Evolutionary conservation across 352 stramenopile genomes (phyloP).

Genomic region (Elongisporangium anandrum): DNA sequence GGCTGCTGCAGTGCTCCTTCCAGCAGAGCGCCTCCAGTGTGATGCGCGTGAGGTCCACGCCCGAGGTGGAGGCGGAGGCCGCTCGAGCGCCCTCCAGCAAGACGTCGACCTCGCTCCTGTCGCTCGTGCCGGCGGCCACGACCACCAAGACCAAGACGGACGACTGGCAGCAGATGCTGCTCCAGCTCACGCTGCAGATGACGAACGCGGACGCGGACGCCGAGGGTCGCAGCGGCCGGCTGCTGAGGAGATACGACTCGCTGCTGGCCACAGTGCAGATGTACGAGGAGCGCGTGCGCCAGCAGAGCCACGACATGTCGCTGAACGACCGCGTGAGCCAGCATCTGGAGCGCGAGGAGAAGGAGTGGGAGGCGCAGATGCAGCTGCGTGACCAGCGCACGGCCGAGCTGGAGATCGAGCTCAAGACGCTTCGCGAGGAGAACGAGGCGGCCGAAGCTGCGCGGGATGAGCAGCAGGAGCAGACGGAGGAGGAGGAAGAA

Average conservation of each 20-base stretch:
- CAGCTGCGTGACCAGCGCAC: constrained; percentile 38
- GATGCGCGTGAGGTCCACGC: no score
- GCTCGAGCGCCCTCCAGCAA: no score
- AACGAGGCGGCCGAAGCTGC: constrained; percentile 11
- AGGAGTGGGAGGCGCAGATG: constrained; percentile 58
- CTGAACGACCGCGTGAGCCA: constrained; percentile 52
- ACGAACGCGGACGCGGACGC: constrained; percentile 10
- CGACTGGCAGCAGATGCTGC: constrained; percentile 25
- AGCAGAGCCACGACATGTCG: constrained; percentile 28
- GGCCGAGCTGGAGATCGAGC: constrained; percentile 46
- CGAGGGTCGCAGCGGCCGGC: constrained; percentile 20
- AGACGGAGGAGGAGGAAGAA: constrained; percentile 12
- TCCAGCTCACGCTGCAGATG: constrained; percentile 18
- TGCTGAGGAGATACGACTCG: constrained; percentile 35
- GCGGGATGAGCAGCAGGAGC: constrained; percentile 2
- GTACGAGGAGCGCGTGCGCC: constrained; percentile 26
- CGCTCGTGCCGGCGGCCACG: constrained; percentile 22
- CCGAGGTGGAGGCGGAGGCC: no score
- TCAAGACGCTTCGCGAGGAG: constrained; percentile 35
- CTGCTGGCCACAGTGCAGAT: constrained; percentile 29
- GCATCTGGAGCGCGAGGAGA: constrained; percentile 52
- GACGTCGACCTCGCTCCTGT: constrained; percentile 28
- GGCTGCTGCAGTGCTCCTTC: constrained; percentile 9
- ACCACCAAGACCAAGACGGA: constrained; percentile 24
- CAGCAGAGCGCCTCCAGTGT: background rate